phyloP scores from a whole-genome alignment of 257 asterid genomes.

The Gynochthodes officinalis region DNA sequence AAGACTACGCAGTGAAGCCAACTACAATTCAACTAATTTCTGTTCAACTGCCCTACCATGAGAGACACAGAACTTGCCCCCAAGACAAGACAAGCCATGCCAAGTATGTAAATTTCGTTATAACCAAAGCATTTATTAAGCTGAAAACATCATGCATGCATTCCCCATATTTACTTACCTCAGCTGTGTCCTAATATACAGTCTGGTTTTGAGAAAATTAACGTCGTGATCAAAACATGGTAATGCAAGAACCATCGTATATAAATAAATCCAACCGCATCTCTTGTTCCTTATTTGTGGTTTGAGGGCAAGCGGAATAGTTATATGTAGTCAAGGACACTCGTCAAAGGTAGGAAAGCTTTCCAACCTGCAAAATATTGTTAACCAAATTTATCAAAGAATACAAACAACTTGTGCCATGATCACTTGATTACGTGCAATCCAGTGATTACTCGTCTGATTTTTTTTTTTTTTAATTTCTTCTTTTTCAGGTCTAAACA shows the following conservation, averaged over 20 bases:
- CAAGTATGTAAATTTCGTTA: conserved; percentile 15
- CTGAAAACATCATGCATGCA: neutral
- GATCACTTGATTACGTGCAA: too few relatives aligned
- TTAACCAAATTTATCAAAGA: neutral
- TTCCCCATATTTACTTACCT: neutral
- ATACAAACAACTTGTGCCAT: neutral
- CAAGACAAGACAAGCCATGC: neutral
- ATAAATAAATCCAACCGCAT: neutral
- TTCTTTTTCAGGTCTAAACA: too few relatives aligned
- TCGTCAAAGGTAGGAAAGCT: neutral
- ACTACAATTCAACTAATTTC: conserved; percentile 40
- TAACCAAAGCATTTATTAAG: conserved; percentile 13
- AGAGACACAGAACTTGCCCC: conserved; percentile 15
- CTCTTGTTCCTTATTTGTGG: too few relatives aligned
- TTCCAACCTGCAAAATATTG: neutral
- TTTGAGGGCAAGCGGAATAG: neutral
- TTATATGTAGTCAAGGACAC: neutral
- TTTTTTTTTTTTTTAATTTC: too few relatives aligned
- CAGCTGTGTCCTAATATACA: too few relatives aligned
- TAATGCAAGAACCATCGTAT: neutral
- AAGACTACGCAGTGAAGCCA: conserved; percentile 23
- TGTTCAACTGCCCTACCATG: conserved; percentile 40
- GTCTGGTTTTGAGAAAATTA: neutral
- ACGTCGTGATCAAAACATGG: conserved; percentile 6
- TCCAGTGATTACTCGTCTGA: too few relatives aligned